Evolutionary conservation across 2,329 filamentous ascomycete genomes (phyloP).

Genomic region (Talaromyces sp.): DNA sequence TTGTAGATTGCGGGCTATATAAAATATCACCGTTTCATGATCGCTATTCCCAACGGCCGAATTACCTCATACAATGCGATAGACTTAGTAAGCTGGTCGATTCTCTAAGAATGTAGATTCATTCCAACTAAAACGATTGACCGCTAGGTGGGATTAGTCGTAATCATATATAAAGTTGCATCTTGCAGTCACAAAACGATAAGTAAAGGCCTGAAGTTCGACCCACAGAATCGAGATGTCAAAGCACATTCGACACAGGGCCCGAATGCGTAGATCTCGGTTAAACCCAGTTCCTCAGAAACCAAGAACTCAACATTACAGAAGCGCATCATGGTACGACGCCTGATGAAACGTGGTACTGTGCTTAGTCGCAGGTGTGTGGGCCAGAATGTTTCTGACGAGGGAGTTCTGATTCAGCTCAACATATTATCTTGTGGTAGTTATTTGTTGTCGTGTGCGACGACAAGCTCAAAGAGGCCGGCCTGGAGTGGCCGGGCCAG

Average conservation of each 20-base stretch:
- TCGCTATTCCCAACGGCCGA: not conserved
- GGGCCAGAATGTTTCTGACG: not conserved
- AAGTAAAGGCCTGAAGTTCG: not conserved
- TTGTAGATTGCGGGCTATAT: not conserved
- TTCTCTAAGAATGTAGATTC: not conserved
- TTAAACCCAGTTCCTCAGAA: not conserved
- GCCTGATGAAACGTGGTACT: not conserved
- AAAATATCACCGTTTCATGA: not conserved
- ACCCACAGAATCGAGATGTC: slow-evolving; percentile 8
- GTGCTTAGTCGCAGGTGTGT: not conserved
- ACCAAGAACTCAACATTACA: not conserved
- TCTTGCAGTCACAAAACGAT: not conserved
- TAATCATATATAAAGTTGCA: not conserved
- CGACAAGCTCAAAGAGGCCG: not conserved
- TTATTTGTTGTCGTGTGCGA: not conserved
- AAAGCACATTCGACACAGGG: slow-evolving; percentile 5
- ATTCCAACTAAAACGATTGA: not conserved
- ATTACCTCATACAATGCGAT: not conserved
- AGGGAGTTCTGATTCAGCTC: not conserved
- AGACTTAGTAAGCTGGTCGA: not conserved
- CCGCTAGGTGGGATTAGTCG: not conserved
- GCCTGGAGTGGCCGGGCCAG: not conserved
- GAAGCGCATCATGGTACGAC: not conserved
- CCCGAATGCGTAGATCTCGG: slow-evolving; percentile 4
- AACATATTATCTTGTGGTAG: not conserved